phyloP scores from a whole-genome alignment of 2,329 filamentous ascomycete species.

The Lasiodiplodia sp. region DNA sequence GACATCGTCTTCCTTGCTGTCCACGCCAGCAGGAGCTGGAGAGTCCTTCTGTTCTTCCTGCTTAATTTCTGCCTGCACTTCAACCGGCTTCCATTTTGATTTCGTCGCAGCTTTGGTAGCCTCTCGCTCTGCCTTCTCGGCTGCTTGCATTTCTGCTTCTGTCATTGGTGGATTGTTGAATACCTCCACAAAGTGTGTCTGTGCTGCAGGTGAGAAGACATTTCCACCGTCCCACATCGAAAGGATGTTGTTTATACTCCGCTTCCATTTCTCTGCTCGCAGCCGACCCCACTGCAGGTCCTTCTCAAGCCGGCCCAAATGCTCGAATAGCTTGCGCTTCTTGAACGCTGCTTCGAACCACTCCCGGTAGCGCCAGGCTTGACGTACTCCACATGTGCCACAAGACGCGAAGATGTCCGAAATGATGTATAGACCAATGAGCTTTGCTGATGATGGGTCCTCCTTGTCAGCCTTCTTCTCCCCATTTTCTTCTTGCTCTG shows the following conservation, averaged over 20 bases:
- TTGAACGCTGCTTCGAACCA: constrained; percentile 78
- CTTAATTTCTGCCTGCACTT: constrained; percentile 4
- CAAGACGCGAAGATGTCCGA: constrained; percentile 80
- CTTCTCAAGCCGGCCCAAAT: constrained; percentile 75
- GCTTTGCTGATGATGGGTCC: constrained; percentile 75
- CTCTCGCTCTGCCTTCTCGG: constrained; percentile 34
- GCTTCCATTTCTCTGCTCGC: constrained; percentile 65
- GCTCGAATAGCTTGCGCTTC: constrained; percentile 73
- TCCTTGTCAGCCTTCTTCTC: constrained; percentile 44
- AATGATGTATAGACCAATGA: constrained; percentile 82
- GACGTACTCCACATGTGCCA: constrained; percentile 77
- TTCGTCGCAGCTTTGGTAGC: constrained; percentile 33
- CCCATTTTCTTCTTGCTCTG: constrained; percentile 32
- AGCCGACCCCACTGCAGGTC: constrained; percentile 80
- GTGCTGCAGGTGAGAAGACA: constrained; percentile 36
- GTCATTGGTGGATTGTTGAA: constrained; percentile 35
- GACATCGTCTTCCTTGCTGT: constrained; percentile 28
- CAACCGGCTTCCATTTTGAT: constrained; percentile 28
- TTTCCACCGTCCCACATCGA: constrained; percentile 44
- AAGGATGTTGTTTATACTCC: constrained; percentile 44
- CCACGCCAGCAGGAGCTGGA: not conserved
- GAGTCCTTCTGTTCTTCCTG: constrained; percentile 5
- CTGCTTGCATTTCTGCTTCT: constrained; percentile 37
- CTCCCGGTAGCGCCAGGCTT: constrained; percentile 86
- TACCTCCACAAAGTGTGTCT: constrained; percentile 33